phyloP scores from a whole-genome alignment of 345 rosid genomes.

The Gossypium stocksii region DNA sequence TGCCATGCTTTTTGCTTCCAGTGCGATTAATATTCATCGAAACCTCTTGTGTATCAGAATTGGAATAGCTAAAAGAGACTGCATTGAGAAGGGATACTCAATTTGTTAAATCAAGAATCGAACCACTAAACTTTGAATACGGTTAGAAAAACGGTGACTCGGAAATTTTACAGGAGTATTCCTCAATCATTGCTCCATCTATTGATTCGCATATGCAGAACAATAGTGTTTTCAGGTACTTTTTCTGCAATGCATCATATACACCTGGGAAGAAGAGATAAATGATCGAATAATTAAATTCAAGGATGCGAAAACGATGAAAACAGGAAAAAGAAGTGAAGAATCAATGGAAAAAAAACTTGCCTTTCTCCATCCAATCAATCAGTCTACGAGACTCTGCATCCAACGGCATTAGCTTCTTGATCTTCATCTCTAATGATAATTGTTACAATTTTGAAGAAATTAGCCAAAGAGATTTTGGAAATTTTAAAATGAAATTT shows the following conservation, averaged over 20 bases:
- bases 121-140: background rate
- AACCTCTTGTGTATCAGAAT: slow-evolving; percentile 75
- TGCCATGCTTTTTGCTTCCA: slow-evolving; percentile 72
- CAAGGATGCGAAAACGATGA: background rate
- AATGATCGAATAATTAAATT: background rate
- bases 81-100: slow-evolving; percentile 31
- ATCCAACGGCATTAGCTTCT: slow-evolving; percentile 96
- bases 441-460: background rate
- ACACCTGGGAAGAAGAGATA: slow-evolving; percentile 47
- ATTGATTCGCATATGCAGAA: slow-evolving; percentile 78
- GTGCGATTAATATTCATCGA: slow-evolving; percentile 75
- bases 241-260: slow-evolving; percentile 86
- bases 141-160: background rate
- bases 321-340: background rate
- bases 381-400: slow-evolving; percentile 89
- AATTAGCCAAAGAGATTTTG: background rate
- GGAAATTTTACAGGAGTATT: slow-evolving; percentile 65
- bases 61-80: slow-evolving; percentile 88
- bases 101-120: slow-evolving; percentile 18
- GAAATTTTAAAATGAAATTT: background rate
- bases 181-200: slow-evolving; percentile 85
- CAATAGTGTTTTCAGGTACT: slow-evolving; percentile 79
- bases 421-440: slow-evolving; percentile 82
- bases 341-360: slow-evolving; percentile 15
- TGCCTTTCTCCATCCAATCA: slow-evolving; percentile 99